Evolutionary conservation across 352 stramenopile species (phyloP), one percentile per base, ranked within the genome.

Genomic region (Phytophthora crassamura): DNA sequence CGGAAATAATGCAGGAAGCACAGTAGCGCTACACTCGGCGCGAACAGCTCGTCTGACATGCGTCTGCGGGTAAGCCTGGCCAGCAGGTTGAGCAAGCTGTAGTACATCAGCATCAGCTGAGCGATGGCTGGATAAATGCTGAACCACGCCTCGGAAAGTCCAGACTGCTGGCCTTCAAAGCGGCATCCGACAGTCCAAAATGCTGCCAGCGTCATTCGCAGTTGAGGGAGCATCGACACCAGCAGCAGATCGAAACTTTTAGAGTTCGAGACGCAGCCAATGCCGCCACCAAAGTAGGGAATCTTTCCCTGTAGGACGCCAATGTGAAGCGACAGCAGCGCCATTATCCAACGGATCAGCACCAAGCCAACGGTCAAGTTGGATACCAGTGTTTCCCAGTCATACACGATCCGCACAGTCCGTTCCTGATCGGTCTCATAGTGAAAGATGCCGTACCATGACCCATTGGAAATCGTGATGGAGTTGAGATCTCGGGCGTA

Each of bases 141-240:
- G 41, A 75, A 75, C 62, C 67, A 72, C 2, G 67, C 41, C 9
- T 75, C 54, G 1, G 67, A 70, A 12, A 85, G 52, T 0, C 40
- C 61, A 12, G 28, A n/a, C 34, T 82, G 73, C 16, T 82, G 54
- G 3, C 76, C 76, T 64, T 85, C 64, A 40, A 80, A 85, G 8
- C 48, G 25, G 39, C 70, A 80, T 4, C 76, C 70, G 18, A 64
- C 42, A 3, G 61, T 75, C 47, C 58, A 80, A 36, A 80, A 80
- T 4, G 54, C 67, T 2, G 69, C 50, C 18, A 78, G 53, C 0
- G 66, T 64, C 18, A 53, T 61, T 39, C 80, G 80, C 9, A 85
- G 48, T 0, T 73, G 64, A 5, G 73, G 66, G 0, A 81, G 39
- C 36, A 82, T 59, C 16, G 72, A 55, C 2, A 85, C 36, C 5